Conservation (phyloP, 306 rosid genomes). For the Clitoria ternatea region DNA sequence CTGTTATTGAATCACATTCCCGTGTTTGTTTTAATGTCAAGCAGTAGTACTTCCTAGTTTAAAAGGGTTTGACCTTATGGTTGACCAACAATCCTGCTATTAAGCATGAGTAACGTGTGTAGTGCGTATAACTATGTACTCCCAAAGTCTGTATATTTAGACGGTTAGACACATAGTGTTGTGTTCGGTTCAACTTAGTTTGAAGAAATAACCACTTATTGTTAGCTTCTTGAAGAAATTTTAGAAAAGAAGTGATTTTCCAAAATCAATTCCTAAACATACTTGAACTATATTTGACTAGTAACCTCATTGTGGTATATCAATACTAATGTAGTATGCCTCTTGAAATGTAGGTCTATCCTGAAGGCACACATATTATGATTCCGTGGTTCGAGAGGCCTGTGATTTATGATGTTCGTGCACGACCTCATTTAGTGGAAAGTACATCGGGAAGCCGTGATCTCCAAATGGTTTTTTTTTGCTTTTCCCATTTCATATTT, state of each 20-base stretch:
- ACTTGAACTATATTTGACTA: not conserved
- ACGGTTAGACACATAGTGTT: not conserved
- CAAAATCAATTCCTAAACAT: not conserved
- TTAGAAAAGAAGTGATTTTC: not conserved
- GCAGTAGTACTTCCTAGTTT: not conserved
- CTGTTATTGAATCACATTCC: not conserved
- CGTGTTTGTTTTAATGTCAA: not conserved
- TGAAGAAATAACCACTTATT: not conserved
- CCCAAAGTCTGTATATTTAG: not conserved
- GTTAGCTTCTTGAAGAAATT: not conserved
- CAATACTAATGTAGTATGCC: not conserved
- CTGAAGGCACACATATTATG: constrained; percentile 38
- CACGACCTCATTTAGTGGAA: constrained; percentile 39
- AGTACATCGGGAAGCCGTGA: constrained; percentile 45
- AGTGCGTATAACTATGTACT: not conserved
- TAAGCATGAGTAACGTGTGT: not conserved
- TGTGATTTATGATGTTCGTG: constrained; percentile 37
- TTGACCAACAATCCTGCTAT: not conserved
- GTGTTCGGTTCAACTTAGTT: not conserved
- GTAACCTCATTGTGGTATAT: not conserved
- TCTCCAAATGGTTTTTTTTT: constrained; percentile 31
- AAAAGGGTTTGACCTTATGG: not conserved
- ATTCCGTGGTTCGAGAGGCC: constrained; percentile 45
- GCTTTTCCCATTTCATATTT: not conserved
- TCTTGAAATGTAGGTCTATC: constrained; percentile 34